Evolutionary conservation across 2,329 filamentous ascomycete genomes (phyloP).

Genomic region (Botrytis porri): DNA sequence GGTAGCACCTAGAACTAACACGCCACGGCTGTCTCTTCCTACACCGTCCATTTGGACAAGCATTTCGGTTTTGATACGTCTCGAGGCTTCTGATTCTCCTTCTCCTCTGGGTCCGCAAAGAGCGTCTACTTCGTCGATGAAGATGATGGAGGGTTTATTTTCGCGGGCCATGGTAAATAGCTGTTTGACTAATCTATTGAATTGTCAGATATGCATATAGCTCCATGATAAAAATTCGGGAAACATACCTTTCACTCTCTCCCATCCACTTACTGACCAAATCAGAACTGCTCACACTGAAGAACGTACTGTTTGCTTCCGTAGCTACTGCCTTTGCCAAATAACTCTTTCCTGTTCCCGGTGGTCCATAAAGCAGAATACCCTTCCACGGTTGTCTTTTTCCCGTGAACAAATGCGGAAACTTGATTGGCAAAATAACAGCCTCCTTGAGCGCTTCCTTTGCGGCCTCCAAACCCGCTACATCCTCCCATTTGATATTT

Average conservation of each 20-base stretch:
- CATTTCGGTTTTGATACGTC: constrained; percentile 97
- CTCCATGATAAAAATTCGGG: not conserved
- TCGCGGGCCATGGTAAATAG: constrained; percentile 97
- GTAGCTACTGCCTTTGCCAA: constrained; percentile 96
- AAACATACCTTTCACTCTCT: constrained; percentile 83
- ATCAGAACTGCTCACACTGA: constrained; percentile 96
- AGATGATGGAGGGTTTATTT: constrained; percentile 97
- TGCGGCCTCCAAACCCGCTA: constrained; percentile 87
- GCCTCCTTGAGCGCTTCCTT: constrained; percentile 98
- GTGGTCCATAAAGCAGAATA: constrained; percentile 91
- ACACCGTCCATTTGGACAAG: constrained; percentile 99
- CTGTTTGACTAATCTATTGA: constrained; percentile 72
- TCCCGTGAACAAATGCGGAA: constrained; percentile 91
- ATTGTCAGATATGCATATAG: constrained; percentile 16
- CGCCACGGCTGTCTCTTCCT: constrained; percentile 89
- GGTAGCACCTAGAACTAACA: constrained; percentile 91
- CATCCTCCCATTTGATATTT: constrained; percentile 97
- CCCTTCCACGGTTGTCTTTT: constrained; percentile 98
- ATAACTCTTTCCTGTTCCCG: constrained; percentile 96
- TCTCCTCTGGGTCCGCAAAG: constrained; percentile 89
- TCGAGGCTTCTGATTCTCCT: constrained; percentile 94
- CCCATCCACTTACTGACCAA: constrained; percentile 99
- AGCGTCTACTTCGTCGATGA: constrained; percentile 97
- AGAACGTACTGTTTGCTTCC: constrained; percentile 98
- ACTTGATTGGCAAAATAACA: constrained; percentile 96